These are phyloP conservation scores for Chaetomiaceae sp. DNA, from an alignment of 2,329 filamentous ascomycete species.

Conservation along the genomic window DNA sequence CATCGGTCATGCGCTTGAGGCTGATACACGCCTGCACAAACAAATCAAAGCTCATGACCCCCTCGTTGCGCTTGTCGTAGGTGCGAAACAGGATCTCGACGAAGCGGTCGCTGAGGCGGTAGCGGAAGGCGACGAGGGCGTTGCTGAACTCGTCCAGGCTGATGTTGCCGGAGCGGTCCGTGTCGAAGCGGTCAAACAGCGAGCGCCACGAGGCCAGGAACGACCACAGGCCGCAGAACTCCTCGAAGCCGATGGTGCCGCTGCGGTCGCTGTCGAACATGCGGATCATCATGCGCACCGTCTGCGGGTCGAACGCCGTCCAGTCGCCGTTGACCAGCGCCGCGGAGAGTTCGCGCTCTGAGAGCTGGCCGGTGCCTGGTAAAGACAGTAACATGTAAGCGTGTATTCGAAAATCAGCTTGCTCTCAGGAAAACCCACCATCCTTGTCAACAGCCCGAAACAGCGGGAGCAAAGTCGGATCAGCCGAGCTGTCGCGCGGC, in stretches of 20 bases:
- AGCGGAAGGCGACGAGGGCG: constrained; percentile 88
- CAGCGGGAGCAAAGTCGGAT: constrained; percentile 74
- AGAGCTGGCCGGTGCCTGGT: constrained; percentile 71
- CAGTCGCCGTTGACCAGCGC: constrained; percentile 96
- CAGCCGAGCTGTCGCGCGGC: constrained; percentile 46
- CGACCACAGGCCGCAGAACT: constrained; percentile 95
- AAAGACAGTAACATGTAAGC: neutral
- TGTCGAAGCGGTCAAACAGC: constrained; percentile 93
- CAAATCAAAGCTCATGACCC: constrained; percentile 83
- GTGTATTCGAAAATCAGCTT: no score
- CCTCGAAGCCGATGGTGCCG: constrained; percentile 87
- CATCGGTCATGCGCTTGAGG: constrained; percentile 97
- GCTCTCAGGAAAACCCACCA: constrained; percentile 44
- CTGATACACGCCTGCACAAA: constrained; percentile 98
- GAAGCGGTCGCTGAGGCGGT: constrained; percentile 80
- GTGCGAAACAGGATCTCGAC: constrained; percentile 80
- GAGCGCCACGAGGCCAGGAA: constrained; percentile 92
- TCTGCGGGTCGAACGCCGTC: constrained; percentile 86
- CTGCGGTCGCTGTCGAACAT: constrained; percentile 96
- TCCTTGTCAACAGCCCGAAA: constrained; percentile 90
- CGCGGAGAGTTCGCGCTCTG: constrained; percentile 78
- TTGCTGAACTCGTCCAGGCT: constrained; percentile 82
- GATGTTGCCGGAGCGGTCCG: constrained; percentile 82
- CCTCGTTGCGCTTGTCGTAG: constrained; percentile 72
- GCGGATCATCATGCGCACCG: constrained; percentile 97